phyloP scores from a whole-genome alignment of 345 rosid genomes.

The Salix koriyanagi region DNA sequence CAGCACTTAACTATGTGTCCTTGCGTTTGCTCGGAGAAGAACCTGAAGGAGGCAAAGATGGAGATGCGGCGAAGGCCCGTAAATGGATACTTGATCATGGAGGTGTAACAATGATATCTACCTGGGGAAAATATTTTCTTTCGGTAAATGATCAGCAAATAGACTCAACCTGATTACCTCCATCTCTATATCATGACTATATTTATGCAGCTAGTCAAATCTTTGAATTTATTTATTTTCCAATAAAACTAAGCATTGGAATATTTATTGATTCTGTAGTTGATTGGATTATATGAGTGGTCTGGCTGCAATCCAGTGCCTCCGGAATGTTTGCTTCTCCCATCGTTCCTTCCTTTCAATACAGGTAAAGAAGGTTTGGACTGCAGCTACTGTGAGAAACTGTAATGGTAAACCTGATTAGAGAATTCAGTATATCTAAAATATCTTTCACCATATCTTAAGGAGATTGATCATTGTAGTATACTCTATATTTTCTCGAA shows the following conservation, averaged over 20 bases:
- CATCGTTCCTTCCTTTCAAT: conserved; percentile 44
- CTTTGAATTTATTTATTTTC: too few species aligned
- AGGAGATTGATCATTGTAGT: too few species aligned
- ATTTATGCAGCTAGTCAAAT: too few species aligned
- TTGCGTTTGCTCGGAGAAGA: conserved; percentile 11
- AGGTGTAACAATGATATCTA: background rate
- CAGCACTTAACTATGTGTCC: conserved; percentile 5
- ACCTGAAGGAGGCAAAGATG: background rate
- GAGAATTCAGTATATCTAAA: too few species aligned
- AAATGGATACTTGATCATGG: conserved; percentile 19
- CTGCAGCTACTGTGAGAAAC: too few species aligned
- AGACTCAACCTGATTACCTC: too few species aligned
- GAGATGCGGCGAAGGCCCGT: background rate
- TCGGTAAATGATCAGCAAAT: background rate
- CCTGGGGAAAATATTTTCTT: conserved; percentile 9
- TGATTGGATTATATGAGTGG: conserved; percentile 45
- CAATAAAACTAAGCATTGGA: too few species aligned
- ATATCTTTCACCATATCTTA: too few species aligned
- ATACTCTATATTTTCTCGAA: too few species aligned
- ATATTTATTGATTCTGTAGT: too few species aligned
- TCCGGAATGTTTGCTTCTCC: conserved; percentile 63
- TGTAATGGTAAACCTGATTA: too few species aligned
- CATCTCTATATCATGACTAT: background rate
- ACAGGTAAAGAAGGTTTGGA: conserved; percentile 27
- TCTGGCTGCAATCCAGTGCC: conserved; percentile 62